phyloP scores from a whole-genome alignment of 202 grass and related monocot species.

The Sporobolus alterniflorus region DNA sequence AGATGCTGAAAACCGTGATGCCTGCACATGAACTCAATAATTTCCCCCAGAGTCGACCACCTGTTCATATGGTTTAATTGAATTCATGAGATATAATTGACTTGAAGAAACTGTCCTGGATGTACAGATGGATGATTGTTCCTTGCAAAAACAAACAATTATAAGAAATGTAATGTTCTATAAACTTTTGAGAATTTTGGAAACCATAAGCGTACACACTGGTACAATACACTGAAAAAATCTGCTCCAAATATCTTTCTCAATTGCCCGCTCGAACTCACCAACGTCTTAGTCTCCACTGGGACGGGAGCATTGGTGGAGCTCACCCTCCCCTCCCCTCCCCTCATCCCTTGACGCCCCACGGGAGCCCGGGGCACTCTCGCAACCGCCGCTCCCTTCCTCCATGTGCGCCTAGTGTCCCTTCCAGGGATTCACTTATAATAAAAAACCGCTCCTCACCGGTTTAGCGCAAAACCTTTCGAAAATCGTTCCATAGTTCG shows the following conservation, averaged over 20 bases:
- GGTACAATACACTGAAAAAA: neutral
- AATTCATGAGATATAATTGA: neutral
- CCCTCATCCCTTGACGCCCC: neutral
- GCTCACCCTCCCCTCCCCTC: neutral
- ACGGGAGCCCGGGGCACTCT: neutral
- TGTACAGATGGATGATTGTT: neutral
- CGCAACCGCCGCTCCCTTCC: neutral
- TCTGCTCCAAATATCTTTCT: slow-evolving; percentile 35
- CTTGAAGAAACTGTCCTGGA: neutral
- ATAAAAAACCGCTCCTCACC: too few species aligned
- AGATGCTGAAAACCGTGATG: neutral
- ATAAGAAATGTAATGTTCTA: neutral
- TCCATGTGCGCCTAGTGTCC: slow-evolving; percentile 36
- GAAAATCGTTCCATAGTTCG: too few species aligned
- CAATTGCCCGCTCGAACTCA: slow-evolving; percentile 7
- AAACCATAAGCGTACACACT: neutral
- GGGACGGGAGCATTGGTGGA: neutral
- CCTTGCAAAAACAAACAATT: neutral
- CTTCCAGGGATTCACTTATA: slow-evolving; percentile 28
- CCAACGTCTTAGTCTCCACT: slow-evolving; percentile 22
- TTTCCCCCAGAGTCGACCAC: too few species aligned
- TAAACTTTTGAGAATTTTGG: neutral
- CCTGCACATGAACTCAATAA: neutral
- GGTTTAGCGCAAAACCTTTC: too few species aligned
- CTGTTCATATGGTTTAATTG: neutral